Percentiles rank a stretch among this genome's conserved stretches.
Conservation (phyloP, 805 yeast species). For the Schwanniomyces yamadae region DNA sequence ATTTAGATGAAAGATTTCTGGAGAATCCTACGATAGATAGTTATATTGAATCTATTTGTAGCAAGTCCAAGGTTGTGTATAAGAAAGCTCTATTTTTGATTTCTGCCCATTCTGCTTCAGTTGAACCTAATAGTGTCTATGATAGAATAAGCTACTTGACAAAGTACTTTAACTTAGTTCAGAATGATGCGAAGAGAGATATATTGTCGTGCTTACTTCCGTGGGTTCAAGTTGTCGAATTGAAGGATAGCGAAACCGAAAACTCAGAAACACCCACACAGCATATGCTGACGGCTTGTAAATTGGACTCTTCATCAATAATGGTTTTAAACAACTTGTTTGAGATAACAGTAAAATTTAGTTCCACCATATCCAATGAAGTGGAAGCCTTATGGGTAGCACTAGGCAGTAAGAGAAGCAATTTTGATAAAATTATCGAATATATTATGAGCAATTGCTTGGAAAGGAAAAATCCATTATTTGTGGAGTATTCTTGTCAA, state of each 20-base stretch:
- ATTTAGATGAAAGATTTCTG: constrained; percentile 51
- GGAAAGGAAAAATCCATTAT: constrained; percentile 64
- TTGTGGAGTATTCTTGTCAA: constrained; percentile 79
- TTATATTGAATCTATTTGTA: constrained; percentile 69
- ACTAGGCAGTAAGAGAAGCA: constrained; percentile 69
- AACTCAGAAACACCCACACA: background rate
- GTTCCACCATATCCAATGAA: constrained; percentile 75
- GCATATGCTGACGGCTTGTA: constrained; percentile 5
- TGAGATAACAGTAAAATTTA: constrained; percentile 79
- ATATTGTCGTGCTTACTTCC: constrained; percentile 79
- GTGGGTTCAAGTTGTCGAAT: constrained; percentile 85
- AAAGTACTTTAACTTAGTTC: constrained; percentile 58
- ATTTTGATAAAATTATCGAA: constrained; percentile 69
- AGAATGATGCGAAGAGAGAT: constrained; percentile 67
- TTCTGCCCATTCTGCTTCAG: constrained; percentile 65
- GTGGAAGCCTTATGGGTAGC: constrained; percentile 96
- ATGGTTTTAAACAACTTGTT: constrained; percentile 81
- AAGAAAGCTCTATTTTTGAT: constrained; percentile 82
- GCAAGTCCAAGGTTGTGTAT: constrained; percentile 77
- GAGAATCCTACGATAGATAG: constrained; percentile 50
- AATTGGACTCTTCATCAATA: constrained; percentile 31
- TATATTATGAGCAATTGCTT: constrained; percentile 69
- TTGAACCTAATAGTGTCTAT: constrained; percentile 57
- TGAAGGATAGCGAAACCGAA: constrained; percentile 33
- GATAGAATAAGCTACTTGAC: constrained; percentile 71